Conservation (phyloP, 2,329 filamentous ascomycete genomes). For the Cordyceps tenuipes region DNA sequence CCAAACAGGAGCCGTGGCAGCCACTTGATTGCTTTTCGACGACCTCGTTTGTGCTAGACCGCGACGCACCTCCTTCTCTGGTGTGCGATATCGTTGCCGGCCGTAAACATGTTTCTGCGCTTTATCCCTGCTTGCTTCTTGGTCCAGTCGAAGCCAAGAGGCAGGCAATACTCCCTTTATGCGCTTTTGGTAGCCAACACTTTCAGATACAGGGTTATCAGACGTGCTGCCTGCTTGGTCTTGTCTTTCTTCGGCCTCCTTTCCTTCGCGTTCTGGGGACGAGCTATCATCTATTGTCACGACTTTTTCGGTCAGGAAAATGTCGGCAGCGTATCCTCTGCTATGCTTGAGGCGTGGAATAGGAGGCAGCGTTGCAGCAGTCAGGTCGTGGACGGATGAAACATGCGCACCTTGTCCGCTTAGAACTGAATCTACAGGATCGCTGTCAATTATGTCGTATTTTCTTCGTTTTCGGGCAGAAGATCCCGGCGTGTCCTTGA, state of each 20-base stretch:
- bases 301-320: neutral
- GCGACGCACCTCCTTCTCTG: slow-evolving; percentile 32
- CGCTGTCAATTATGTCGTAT: slow-evolving; percentile 24
- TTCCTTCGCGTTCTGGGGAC: neutral
- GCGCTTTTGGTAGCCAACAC: slow-evolving; percentile 32
- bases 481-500: slow-evolving; percentile 18
- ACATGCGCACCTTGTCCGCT: neutral
- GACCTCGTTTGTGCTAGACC: slow-evolving; percentile 41
- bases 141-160: slow-evolving; percentile 57
- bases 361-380: slow-evolving; percentile 2
- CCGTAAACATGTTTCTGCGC: slow-evolving; percentile 21
- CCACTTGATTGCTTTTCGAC: slow-evolving; percentile 17
- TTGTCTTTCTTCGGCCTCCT: neutral
- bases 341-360: slow-evolving; percentile 9
- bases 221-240: slow-evolving; percentile 14
- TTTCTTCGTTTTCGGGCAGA: slow-evolving; percentile 24
- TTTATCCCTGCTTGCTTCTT: slow-evolving; percentile 30
- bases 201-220: slow-evolving; percentile 31
- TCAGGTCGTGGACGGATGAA: neutral
- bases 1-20: slow-evolving; percentile 23
- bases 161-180: slow-evolving; percentile 57
- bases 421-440: slow-evolving; percentile 20
- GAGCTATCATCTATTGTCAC: slow-evolving; percentile 4
- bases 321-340: neutral
- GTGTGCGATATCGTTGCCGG: slow-evolving; percentile 25